Evolutionary conservation across 202 grass and related monocot species (phyloP), one percentile per base, ranked within the genome.

Genomic region (Elaeis oleifera): DNA sequence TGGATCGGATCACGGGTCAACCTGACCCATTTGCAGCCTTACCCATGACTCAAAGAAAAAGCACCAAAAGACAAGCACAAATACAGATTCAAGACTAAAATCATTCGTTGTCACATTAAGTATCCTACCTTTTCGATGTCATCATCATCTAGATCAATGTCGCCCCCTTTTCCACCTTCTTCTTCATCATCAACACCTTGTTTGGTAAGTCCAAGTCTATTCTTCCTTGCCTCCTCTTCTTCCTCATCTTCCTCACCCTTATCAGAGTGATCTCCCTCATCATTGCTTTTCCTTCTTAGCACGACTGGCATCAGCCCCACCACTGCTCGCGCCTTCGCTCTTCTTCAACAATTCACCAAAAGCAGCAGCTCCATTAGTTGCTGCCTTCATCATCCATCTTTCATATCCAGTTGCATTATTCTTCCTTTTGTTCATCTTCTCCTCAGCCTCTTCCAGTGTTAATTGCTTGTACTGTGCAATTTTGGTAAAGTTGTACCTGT

Each of bases 311-410:
- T 91, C 88, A 73, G 74, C 81, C 60, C 74, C 74, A 13, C 49
- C 77, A 26, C 20, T 61, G 20, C 58, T 76, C 22, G 50, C 16
- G 3, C 58, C 65, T 36, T 91, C 94, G 64, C 68, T 49, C 27
- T 87, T 85, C 65, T 86, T 92, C 5, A 44, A 13, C 11, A 72
- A n/a, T 50, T 91, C 92, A 73, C 94, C 88, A 39, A 92, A 99
- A 31, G 84, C 88, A 58, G 84, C 88, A 78, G 88, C 68, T 3
- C 94, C 94, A 72, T 99, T 99, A 26, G 72, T 68, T 59, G 88
- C 94, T 62, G 88, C 85, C 74, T 99, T 99, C 94, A 99, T 99
- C 94, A 99, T 92, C 94, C 94, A 99, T 14, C 94, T 87, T 73
- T 99, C 94, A 73, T 92, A 99, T 57, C 94, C 94, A 23, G 88